Base-by-base conservation (phyloP, 371 early-diverging fungal genomes). In the Mucor irregularis region DNA sequence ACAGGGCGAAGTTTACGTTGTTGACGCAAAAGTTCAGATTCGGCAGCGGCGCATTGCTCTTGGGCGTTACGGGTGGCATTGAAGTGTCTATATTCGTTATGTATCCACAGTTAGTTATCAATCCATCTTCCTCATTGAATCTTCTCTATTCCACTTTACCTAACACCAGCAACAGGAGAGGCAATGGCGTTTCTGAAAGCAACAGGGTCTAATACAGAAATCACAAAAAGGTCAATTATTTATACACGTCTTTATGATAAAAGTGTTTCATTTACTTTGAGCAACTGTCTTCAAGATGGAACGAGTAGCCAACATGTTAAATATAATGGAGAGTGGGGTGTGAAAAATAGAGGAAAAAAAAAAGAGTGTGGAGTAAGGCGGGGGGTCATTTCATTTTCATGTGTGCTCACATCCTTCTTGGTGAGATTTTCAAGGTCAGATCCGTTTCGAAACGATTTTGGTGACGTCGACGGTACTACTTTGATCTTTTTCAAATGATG, bases 1-100 rank as follows among this genome's bases (percentile, higher is more conserved):
- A 87, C 72, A 26, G 97, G 97, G 43, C 97, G 90, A 67, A 78
- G 69, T 57, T 78, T 76, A 66, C 86, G 84, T 66, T 86, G 86
- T 52, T 82, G 71, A 69, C 76, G 68, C 48, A 86, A 65, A 19
- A 79, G 51, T 46, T 79, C 80, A 29, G 80, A 76, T 56, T 79
- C 80, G 37, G 79, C 76, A 53, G 62, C 76, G 34, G 76, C 74
- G 33, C 74, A 76, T 50, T 75, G 74, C 24, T 68, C 72, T 39
- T 64, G 50, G 21, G 55, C 30, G 26, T 50, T 58, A n/a, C 48
- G 71, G 21, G 72, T 53, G 22, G 68, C 73, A 48, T 75, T 73
- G 51, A 75, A 76, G 31, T 69, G 71, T 75, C 75, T 78, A 52
- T 24, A 9, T 4, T 30, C 2, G 24, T 13, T 33, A 8, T 25